These are phyloP conservation scores for Cryptococcus deneoformans DNA, from an alignment of 1,284 basidiomycete species.

Conservation along the genomic window DNA sequence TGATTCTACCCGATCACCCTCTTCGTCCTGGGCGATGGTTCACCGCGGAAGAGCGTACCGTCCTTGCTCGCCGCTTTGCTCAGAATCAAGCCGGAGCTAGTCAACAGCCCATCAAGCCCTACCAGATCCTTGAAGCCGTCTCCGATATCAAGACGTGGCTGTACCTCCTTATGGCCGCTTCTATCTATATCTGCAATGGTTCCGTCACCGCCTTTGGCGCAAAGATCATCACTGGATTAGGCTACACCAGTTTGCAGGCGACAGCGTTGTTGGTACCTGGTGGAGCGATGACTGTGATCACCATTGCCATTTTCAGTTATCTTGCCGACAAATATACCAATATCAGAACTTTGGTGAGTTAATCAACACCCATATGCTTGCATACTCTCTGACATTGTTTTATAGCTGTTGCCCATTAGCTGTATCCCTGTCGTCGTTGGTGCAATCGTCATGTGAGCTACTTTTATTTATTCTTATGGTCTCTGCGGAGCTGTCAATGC, in stretches of 20 bases:
- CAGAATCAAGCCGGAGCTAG: conserved; percentile 41
- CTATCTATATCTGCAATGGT: conserved; percentile 47
- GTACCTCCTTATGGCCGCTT: conserved; percentile 49
- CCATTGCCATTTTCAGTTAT: conserved; percentile 49
- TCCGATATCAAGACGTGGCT: conserved; percentile 52
- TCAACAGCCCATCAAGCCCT: conserved; percentile 39
- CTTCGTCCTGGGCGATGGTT: conserved; percentile 45
- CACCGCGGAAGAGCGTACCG: conserved; percentile 39
- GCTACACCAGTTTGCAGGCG: conserved; percentile 51
- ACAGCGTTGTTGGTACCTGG: conserved; percentile 52
- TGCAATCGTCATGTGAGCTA: conserved; percentile 34
- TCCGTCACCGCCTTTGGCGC: conserved; percentile 53
- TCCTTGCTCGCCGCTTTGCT: conserved; percentile 46
- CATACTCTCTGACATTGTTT: background rate
- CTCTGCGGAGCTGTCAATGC: too few relatives aligned
- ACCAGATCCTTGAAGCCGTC: conserved; percentile 51
- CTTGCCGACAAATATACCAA: conserved; percentile 47
- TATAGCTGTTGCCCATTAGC: conserved; percentile 47
- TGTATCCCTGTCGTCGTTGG: conserved; percentile 54
- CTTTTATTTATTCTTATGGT: background rate
- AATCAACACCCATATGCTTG: background rate
- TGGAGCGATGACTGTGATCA: conserved; percentile 51
- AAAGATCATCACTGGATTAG: conserved; percentile 52
- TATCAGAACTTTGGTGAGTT: conserved; percentile 41
- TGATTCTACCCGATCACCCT: conserved; percentile 52